These are phyloP conservation scores for Trichoderma brevicompactum DNA, from an alignment of 2,329 filamentous ascomycete genomes.

Conservation along the genomic window DNA sequence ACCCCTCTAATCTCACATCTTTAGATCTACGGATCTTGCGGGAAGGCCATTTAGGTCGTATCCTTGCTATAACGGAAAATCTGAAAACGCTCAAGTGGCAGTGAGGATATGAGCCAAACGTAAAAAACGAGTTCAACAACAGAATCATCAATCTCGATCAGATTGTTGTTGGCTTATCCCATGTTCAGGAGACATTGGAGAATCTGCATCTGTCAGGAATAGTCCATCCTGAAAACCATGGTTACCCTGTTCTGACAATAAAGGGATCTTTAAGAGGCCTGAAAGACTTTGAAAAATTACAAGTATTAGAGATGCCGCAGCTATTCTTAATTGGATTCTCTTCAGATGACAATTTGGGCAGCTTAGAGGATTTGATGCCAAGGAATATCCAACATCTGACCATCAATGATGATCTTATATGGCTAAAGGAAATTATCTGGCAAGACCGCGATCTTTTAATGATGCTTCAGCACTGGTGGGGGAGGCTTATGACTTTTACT, in stretches of 20 bases:
- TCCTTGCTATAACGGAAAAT: slow-evolving; percentile 5
- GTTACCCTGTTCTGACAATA: neutral
- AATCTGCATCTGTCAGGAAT: neutral
- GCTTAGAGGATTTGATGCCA: neutral
- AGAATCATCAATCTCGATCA: neutral
- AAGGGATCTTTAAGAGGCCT: slow-evolving; percentile 4
- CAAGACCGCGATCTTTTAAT: neutral
- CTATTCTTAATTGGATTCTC: slow-evolving; percentile 2
- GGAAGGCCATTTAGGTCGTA: neutral
- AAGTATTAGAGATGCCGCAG: neutral
- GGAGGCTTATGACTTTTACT: neutral
- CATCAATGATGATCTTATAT: neutral
- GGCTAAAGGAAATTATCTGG: neutral
- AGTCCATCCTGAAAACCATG: no score
- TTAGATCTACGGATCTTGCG: neutral
- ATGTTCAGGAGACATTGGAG: slow-evolving; percentile 1
- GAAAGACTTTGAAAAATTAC: neutral
- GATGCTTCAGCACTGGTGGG: slow-evolving; percentile 1
- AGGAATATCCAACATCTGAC: neutral
- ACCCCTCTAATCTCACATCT: neutral
- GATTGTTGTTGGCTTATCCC: neutral
- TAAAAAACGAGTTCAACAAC: neutral
- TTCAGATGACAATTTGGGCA: neutral
- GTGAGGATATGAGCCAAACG: neutral
- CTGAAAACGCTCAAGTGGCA: slow-evolving; percentile 2